A percentile compares a stretch with the other conserved stretches of the same genome.
Evolutionary conservation across 1,139 yeast species (phyloP).

Genomic region (Candida dubliniensis): DNA sequence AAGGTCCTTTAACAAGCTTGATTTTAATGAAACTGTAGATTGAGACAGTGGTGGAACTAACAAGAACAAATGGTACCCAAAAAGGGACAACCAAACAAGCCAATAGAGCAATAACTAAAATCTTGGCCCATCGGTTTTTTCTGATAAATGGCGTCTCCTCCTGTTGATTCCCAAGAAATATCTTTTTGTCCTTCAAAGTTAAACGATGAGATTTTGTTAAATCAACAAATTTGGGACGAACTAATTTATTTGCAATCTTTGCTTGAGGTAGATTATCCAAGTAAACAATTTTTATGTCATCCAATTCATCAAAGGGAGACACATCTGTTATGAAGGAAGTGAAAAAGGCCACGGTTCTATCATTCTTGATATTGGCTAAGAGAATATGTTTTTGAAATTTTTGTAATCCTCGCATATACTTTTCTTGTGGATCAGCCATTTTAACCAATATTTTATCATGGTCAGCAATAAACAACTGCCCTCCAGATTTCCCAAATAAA

Average conservation of each 20-base stretch:
- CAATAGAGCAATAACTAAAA: constrained; percentile 30
- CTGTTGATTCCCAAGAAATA: constrained; percentile 31
- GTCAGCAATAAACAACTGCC: constrained; percentile 63
- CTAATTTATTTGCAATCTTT: constrained; percentile 31
- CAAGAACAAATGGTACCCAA: constrained; percentile 54
- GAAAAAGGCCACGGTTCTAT: constrained; percentile 58
- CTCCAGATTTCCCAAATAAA: constrained; percentile 71
- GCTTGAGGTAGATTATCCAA: constrained; percentile 37
- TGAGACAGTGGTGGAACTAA: constrained; percentile 39
- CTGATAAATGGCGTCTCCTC: constrained; percentile 41
- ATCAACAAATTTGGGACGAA: constrained; percentile 59
- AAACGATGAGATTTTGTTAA: constrained; percentile 31
- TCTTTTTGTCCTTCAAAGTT: constrained; percentile 17
- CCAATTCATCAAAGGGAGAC: constrained; percentile 50
- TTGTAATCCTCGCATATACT: constrained; percentile 54
- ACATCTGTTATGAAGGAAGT: constrained; percentile 53
- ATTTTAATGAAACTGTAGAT: constrained; percentile 39
- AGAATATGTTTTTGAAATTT: constrained; percentile 57
- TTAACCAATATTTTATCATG: constrained; percentile 44
- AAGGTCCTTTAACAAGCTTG: constrained; percentile 24
- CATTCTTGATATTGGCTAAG: constrained; percentile 77
- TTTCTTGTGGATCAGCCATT: constrained; percentile 55
- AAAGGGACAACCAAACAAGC: constrained; percentile 46
- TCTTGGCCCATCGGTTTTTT: constrained; percentile 28
- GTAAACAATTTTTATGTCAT: constrained; percentile 38